Evolutionary conservation across 2,329 filamentous ascomycete genomes (phyloP), one percentile per base, ranked within the genome.

Genomic region (Anthostomella pinea): DNA sequence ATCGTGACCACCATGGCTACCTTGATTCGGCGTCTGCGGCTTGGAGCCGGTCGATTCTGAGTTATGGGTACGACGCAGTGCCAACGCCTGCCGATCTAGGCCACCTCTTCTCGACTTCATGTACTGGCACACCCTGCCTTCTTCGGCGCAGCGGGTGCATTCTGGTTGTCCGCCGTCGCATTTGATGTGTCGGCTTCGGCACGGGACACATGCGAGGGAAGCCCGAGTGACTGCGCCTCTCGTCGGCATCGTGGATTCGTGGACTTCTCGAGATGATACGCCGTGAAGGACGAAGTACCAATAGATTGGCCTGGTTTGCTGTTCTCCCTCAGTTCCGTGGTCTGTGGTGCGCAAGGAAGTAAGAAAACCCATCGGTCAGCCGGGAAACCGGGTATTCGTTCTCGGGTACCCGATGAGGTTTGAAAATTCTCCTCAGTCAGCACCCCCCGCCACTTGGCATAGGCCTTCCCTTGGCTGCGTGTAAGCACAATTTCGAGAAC

Each of bases 21-120:
- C 21, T 27, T 14, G 44, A 26, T 6, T 35, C 45, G 20, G 41
- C 11, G 38, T 24, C 18, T 35, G 24, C 29, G 38, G 25, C 39
- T 39, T 37, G 31, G 38, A 43, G 25, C 31, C 36, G 35, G 20
- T 24, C 15, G 29, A 16, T 15, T 31, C 26, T 11, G 28, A 11
- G 28, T 40, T 33, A 2, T 30, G 45, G 26, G 38, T 32, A 11
- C 33, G 38, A 26, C 45, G 45, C n/a, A 37, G 37, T 3, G 45
- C 45, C 15, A 48, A 39, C 14, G 32, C 37, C 2, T 39, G 38
- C 27, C 42, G 37, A 28, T 38, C 43, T 16, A 48, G 27, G 8
- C 45, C 45, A 6, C 45, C 45, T 39, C 45, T 41, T 18, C 43
- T 36, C 26, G 45, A 48, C 26, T 48, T 48, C n/a, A 48, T 39